phyloP scores from a whole-genome alignment of 306 rosid species.

The Cucurbita moschata region DNA sequence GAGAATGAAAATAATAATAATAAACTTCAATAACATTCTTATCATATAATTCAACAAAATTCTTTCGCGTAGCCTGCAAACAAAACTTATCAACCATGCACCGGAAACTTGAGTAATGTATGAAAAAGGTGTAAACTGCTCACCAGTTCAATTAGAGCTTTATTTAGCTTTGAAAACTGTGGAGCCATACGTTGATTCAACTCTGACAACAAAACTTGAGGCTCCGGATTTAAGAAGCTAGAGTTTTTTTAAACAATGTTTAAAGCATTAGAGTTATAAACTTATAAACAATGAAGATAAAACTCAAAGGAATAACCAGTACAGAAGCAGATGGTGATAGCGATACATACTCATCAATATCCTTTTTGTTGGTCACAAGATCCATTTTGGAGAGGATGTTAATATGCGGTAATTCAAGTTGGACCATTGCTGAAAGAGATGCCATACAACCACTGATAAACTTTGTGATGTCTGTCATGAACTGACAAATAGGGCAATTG shows the following conservation, averaged over 20 bases:
- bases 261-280: background rate
- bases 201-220: constrained; percentile 53
- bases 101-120: background rate
- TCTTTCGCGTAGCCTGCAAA: background rate
- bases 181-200: constrained; percentile 77
- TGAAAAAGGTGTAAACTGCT: constrained; percentile 1
- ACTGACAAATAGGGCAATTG: constrained; percentile 23
- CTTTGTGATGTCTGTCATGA: constrained; percentile 82
- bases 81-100: background rate
- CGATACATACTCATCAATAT: constrained; percentile 49
- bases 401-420: constrained; percentile 82
- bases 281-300: background rate
- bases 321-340: background rate
- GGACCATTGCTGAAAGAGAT: constrained; percentile 74
- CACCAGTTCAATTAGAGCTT: constrained; percentile 68
- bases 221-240: constrained; percentile 78
- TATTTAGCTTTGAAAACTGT: constrained; percentile 74
- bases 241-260: background rate
- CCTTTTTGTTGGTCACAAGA: constrained; percentile 64
- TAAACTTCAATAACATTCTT: background rate
- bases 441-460: constrained; percentile 94
- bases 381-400: constrained; percentile 95
- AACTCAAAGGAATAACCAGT: background rate
- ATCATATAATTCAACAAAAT: background rate
- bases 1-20: background rate